Evolutionary conservation across 768 basidiomycete genomes (phyloP).

Genomic region (Amanita phalloides): DNA sequence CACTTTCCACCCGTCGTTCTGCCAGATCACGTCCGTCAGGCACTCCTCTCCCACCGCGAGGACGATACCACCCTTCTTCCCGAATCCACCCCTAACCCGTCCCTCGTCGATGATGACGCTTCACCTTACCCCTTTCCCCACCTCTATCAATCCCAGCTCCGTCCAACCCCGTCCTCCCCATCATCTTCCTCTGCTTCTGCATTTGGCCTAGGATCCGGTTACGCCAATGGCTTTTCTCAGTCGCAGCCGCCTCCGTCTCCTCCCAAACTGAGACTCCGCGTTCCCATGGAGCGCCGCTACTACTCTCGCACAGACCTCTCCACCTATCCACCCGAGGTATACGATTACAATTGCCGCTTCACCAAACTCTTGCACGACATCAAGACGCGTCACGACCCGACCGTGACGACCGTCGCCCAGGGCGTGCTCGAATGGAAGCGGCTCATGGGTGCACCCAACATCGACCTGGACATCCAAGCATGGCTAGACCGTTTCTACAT

Average conservation of each 20-base stretch:
- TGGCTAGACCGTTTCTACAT: conserved; percentile 98
- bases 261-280: conserved; percentile 50
- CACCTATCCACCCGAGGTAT: conserved; percentile 85
- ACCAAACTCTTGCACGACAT: conserved; percentile 80
- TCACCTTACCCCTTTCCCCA: conserved; percentile 10
- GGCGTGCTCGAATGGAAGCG: conserved; percentile 96
- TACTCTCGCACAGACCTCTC: conserved; percentile 64
- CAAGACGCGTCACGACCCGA: conserved; percentile 93
- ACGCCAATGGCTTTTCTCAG: neutral
- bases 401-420: conserved; percentile 93
- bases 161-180: conserved; percentile 5
- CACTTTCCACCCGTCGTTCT: conserved; percentile 72
- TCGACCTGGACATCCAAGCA: conserved; percentile 82
- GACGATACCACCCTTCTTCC: conserved; percentile 50
- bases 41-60: conserved; percentile 39
- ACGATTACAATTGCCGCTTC: conserved; percentile 87
- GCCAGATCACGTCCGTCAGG: conserved; percentile 54
- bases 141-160: conserved; percentile 4
- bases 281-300: conserved; percentile 86
- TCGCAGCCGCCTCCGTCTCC: neutral
- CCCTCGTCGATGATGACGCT: conserved; percentile 25
- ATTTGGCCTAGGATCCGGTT: neutral
- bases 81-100: conserved; percentile 74
- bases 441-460: conserved; percentile 52
- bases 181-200: conserved; percentile 1